Conservation (phyloP, 2,329 filamentous ascomycete species). For the Calonectria hawksworthii region DNA sequence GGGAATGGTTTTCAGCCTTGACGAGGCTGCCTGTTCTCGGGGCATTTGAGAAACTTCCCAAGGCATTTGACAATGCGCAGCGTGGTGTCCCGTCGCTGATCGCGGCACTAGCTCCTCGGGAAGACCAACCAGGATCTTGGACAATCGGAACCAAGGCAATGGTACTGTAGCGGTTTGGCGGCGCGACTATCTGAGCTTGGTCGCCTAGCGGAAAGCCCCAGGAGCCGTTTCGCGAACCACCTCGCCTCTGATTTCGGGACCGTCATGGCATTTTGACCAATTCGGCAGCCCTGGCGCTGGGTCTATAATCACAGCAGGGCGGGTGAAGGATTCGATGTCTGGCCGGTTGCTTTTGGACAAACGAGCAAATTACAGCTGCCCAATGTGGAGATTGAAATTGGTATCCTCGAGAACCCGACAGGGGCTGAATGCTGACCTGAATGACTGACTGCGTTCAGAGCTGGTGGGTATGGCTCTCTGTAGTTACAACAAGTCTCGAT, state of each 20-base stretch:
- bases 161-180: slow-evolving; percentile 1
- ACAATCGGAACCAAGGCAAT: slow-evolving; percentile 1
- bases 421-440: background rate
- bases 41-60: background rate
- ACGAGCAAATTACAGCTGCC: background rate
- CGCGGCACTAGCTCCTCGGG: background rate
- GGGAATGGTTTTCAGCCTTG: slow-evolving; percentile 14
- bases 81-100: background rate
- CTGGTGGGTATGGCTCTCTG: background rate
- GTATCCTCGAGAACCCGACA: background rate
- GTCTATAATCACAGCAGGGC: background rate
- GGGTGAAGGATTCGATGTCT: background rate
- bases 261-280: background rate
- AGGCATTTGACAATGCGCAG: slow-evolving; percentile 1
- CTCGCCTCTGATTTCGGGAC: background rate
- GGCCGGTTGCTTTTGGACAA: background rate
- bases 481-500: background rate
- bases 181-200: background rate
- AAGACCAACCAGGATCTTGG: background rate
- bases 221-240: slow-evolving; percentile 7
- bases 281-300: background rate
- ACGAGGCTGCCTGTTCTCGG: background rate
- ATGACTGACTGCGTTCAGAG: background rate
- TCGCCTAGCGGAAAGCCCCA: background rate
- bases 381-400: background rate